Evolutionary conservation across 1,284 basidiomycete genomes (phyloP).

Genomic region (Golubevia sp.): DNA sequence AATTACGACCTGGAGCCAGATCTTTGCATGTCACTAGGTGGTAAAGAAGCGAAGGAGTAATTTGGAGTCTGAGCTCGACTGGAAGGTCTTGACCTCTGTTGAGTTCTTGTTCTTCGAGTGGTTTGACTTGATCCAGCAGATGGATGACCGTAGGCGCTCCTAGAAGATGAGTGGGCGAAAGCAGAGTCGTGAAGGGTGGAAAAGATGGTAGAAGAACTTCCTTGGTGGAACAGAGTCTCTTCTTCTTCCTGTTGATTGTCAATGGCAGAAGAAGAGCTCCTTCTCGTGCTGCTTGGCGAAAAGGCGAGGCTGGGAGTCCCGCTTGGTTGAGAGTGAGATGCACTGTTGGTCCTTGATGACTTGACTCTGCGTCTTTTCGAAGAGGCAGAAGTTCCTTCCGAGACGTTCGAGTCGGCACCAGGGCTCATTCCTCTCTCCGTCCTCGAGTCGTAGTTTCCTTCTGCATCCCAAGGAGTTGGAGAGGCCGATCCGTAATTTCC

Average conservation of each 20-base stretch:
- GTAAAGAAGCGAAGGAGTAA: not conserved
- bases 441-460: not conserved
- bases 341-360: not conserved
- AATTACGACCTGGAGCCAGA: too few relatives aligned
- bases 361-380: conserved; percentile 22
- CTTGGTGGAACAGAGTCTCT: not conserved
- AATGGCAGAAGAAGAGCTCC: not conserved
- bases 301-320: not conserved
- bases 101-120: not conserved
- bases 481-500: too few relatives aligned
- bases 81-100: not conserved
- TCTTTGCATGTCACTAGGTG: too few relatives aligned
- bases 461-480: not conserved
- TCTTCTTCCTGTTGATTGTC: not conserved
- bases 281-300: not conserved
- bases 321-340: not conserved
- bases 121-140: not conserved
- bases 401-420: not conserved
- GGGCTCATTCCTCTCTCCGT: not conserved
- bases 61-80: not conserved
- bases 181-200: not conserved
- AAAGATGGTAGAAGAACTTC: not conserved
- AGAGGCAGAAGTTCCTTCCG: conserved; percentile 23
- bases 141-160: not conserved
- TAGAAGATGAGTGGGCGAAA: not conserved